phyloP scores from a whole-genome alignment of 1,139 yeast genomes.

The Kodamaea sp. region DNA sequence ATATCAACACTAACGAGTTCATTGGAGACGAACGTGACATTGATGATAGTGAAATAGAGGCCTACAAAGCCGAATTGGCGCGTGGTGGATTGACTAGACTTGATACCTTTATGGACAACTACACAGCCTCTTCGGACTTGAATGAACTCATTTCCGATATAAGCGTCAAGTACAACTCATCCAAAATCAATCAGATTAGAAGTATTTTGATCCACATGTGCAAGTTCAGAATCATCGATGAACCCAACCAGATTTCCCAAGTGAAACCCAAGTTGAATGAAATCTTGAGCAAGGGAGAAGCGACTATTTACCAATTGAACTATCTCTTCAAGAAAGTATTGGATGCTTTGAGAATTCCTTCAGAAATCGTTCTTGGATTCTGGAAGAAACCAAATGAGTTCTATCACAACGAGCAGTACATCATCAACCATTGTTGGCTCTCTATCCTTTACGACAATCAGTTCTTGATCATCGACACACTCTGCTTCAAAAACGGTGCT shows the following conservation, averaged over 20 bases:
- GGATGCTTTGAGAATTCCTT: slow-evolving; percentile 66
- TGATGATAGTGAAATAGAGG: slow-evolving; percentile 17
- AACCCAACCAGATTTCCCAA: slow-evolving; percentile 37
- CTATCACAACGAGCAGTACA: slow-evolving; percentile 53
- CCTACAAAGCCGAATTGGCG: slow-evolving; percentile 9
- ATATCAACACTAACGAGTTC: slow-evolving; percentile 46
- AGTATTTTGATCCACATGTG: slow-evolving; percentile 42
- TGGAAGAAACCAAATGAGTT: slow-evolving; percentile 74
- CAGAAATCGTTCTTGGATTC: slow-evolving; percentile 80
- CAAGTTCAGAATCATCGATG: slow-evolving; percentile 43
- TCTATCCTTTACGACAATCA: slow-evolving; percentile 73
- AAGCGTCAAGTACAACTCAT: slow-evolving; percentile 41
- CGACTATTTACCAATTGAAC: slow-evolving; percentile 71
- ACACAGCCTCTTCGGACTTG: slow-evolving; percentile 33
- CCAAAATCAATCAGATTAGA: slow-evolving; percentile 38
- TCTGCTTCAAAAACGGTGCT: slow-evolving; percentile 37
- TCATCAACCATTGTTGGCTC: slow-evolving; percentile 86
- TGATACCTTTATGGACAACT: slow-evolving; percentile 35
- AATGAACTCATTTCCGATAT: slow-evolving; percentile 50
- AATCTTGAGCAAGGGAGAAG: slow-evolving; percentile 40
- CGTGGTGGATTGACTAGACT: slow-evolving; percentile 25
- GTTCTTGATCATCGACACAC: slow-evolving; percentile 72
- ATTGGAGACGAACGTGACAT: slow-evolving; percentile 21
- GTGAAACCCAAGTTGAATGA: slow-evolving; percentile 44
- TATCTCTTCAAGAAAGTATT: slow-evolving; percentile 75